Base-by-base conservation (phyloP, 164 flowering plant species). In the Nymphaea thermarum region DNA sequence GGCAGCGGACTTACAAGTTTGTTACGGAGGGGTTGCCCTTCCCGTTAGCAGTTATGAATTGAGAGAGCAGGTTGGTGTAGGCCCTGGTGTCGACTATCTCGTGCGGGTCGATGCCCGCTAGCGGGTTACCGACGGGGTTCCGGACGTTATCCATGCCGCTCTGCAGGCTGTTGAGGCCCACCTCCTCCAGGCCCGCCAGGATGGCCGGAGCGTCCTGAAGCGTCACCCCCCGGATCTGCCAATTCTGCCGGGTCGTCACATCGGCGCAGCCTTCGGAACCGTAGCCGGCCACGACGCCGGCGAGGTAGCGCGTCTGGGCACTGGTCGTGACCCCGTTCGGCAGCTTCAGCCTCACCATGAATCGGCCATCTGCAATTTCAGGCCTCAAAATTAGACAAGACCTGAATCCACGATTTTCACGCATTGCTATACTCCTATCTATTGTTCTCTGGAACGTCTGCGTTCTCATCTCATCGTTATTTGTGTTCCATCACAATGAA, bases 81-180 rank as follows among this genome's bases (percentile, higher is more conserved):
- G 97, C 88, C 51, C 96, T 67, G 0, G 97, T 93, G 70, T 93
- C 98, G 6, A 91, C 85, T 61, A 93, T 91, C 81, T 93, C 97
- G 25, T 74, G 71, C 0, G 89, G 96, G 68, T 93, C 97, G 51
- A 93, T 83, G 51, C 98, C 98, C 2, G 98, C 98, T 66, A 93
- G 78, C 43, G 97, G 97, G 73, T 88, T 93, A 4, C 98, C 98
- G 17, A 91, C 98, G 0, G 98, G 93, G 69, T 93, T 93, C 69
- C 98, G 78, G 43, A 91, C 98, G 77, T 91, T 91, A 83, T 93
- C 98, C 97, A 93, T 93, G 6, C 98, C 98, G 73, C 98, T 93
- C 81, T 93, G 98, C 42, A 93, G 80, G 75, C 97, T 89, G 1
- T 93, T 91, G 66, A 91, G 77, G 14, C 97, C 98, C 66, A 93